Evolutionary conservation across 129 eudicot species (phyloP).

Genomic region (Logfia minima): DNA sequence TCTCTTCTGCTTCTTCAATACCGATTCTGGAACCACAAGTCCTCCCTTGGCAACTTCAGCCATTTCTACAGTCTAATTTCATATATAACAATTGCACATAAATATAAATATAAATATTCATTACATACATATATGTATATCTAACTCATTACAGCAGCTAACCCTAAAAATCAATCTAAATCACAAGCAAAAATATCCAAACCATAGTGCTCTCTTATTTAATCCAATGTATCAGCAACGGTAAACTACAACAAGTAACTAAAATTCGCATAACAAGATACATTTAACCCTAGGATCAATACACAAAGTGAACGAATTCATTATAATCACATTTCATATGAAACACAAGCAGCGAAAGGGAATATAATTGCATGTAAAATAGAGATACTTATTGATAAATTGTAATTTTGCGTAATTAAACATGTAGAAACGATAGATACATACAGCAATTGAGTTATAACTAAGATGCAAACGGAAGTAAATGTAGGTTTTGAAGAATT

Average conservation of each 20-base stretch:
- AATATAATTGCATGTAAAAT: too few species aligned
- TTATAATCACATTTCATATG: neutral
- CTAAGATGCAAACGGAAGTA: too few species aligned
- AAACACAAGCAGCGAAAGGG: too few species aligned
- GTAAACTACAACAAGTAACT: neutral
- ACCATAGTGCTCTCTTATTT: neutral
- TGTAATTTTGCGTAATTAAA: too few species aligned
- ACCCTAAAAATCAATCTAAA: neutral
- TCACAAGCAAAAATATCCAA: neutral
- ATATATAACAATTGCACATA: constrained; percentile 7
- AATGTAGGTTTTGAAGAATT: too few species aligned
- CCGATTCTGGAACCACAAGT: constrained; percentile 61
- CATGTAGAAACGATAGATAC: too few species aligned
- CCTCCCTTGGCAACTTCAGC: constrained; percentile 56
- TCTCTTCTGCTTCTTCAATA: constrained; percentile 80
- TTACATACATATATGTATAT: neutral
- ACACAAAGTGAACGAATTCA: neutral
- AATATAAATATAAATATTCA: neutral
- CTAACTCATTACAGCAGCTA: neutral
- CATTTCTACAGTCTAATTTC: constrained; percentile 42
- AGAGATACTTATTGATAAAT: too few species aligned
- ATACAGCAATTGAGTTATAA: too few species aligned
- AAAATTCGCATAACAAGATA: neutral
- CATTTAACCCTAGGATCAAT: neutral
- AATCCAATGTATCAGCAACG: neutral